Percentiles rank a stretch among this genome's conserved stretches.
Evolutionary conservation across 2,329 filamentous ascomycete species (phyloP).

Genomic region (Sporothrix euskadiensis): DNA sequence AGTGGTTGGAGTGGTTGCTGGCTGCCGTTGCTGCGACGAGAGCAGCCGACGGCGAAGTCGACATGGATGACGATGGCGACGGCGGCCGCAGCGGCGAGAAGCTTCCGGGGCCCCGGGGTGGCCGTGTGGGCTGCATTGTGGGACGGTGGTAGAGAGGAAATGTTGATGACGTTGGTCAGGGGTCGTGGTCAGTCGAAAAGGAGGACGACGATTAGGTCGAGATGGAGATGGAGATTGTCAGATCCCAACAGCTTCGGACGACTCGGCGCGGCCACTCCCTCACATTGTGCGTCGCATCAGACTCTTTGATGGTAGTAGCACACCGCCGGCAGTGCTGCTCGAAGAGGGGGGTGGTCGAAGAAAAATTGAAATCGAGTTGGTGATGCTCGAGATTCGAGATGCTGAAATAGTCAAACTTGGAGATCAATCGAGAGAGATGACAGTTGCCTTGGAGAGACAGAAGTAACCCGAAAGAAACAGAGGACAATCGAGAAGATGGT

Average conservation of each 20-base stretch:
- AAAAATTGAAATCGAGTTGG: neutral
- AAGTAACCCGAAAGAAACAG: neutral
- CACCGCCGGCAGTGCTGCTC: constrained; percentile 10
- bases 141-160: constrained; percentile 30
- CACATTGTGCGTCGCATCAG: constrained; percentile 44
- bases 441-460: neutral
- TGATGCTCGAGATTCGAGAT: neutral
- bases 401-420: neutral
- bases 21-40: constrained; percentile 33
- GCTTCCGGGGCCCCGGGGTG: constrained; percentile 54
- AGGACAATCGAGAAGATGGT: neutral
- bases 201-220: neutral
- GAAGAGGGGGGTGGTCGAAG: neutral
- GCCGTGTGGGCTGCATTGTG: constrained; percentile 54
- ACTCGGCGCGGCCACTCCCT: constrained; percentile 36
- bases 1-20: constrained; percentile 34
- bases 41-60: constrained; percentile 6
- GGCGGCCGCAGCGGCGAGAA: constrained; percentile 54
- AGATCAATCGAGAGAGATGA: neutral
- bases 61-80: neutral
- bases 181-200: neutral
- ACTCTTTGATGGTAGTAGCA: neutral
- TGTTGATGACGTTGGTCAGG: neutral
- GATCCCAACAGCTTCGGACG: constrained; percentile 9
- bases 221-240: neutral